phyloP scores from a whole-genome alignment of 192 early-diverging fungal genomes.

The Pilaira anomala region DNA sequence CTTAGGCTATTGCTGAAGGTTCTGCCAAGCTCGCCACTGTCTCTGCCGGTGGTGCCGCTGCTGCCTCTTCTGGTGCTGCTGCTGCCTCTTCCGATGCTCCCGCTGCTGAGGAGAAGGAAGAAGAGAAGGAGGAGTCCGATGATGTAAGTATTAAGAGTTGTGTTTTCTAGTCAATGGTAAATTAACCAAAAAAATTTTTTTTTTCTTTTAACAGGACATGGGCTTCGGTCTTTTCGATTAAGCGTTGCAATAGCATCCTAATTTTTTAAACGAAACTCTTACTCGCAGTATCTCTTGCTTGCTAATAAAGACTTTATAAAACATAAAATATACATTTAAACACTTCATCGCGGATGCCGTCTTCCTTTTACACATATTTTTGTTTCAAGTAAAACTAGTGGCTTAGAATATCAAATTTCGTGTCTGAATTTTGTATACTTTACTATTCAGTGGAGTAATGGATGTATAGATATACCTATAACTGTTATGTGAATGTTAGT shows the following conservation, averaged over 20 bases:
- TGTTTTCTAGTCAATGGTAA: background rate
- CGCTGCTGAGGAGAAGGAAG: constrained; percentile 80
- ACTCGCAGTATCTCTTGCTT: too few relatives aligned
- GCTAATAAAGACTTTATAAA: too few relatives aligned
- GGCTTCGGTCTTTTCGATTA: constrained; percentile 97
- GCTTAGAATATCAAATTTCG: too few relatives aligned
- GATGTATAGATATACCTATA: too few relatives aligned
- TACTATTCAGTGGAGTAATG: too few relatives aligned
- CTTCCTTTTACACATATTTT: too few relatives aligned
- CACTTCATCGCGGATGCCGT: too few relatives aligned
- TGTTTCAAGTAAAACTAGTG: too few relatives aligned
- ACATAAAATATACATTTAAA: too few relatives aligned
- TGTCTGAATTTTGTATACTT: too few relatives aligned
- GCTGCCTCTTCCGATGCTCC: constrained; percentile 62
- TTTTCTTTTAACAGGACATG: constrained; percentile 56
- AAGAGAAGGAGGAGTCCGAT: constrained; percentile 86
- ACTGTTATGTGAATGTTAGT: too few relatives aligned
- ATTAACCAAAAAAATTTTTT: background rate
- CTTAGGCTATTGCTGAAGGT: constrained; percentile 87
- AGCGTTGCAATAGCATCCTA: constrained; percentile 27
- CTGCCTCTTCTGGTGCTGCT: constrained; percentile 59
- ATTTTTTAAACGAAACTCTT: too few relatives aligned
- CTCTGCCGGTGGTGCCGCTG: constrained; percentile 84
- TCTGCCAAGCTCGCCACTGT: constrained; percentile 88
- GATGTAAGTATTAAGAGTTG: constrained; percentile 43